A percentile compares a stretch with the other conserved stretches of the same genome.
Evolutionary conservation across 768 basidiomycete species (phyloP).

Genomic region (Peribolospora kevripleyi): DNA sequence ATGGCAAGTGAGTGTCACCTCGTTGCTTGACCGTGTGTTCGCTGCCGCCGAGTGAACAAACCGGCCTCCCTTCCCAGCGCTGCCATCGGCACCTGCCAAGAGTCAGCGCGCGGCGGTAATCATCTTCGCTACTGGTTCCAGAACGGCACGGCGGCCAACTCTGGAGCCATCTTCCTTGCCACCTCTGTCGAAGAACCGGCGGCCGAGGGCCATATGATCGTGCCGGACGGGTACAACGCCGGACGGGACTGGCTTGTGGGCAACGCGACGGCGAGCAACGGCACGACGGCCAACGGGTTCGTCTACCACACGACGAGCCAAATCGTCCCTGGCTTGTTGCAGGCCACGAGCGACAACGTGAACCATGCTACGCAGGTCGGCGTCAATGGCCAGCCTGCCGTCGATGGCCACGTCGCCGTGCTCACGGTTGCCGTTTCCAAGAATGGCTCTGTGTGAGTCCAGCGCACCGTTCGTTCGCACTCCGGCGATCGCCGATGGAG

Average conservation of each 20-base stretch:
- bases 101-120: constrained; percentile 62
- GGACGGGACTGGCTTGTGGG: constrained; percentile 71
- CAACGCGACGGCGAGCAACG: constrained; percentile 43
- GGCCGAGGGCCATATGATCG: not conserved
- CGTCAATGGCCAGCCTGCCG: not conserved
- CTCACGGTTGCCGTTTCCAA: constrained; percentile 42
- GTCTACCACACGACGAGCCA: constrained; percentile 45
- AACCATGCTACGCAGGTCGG: constrained; percentile 40
- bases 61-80: constrained; percentile 15
- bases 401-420: constrained; percentile 64
- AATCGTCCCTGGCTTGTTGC: constrained; percentile 46
- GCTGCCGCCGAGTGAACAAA: too few species aligned
- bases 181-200: constrained; percentile 12
- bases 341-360: constrained; percentile 41
- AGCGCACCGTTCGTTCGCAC: too few species aligned
- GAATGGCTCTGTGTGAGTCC: too few species aligned
- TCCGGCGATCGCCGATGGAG: too few species aligned
- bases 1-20: constrained; percentile 27
- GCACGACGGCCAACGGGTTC: constrained; percentile 39
- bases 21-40: too few species aligned
- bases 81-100: constrained; percentile 57
- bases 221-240: constrained; percentile 37
- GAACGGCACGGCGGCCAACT: constrained; percentile 29
- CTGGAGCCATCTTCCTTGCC: constrained; percentile 52
- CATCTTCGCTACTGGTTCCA: constrained; percentile 79